A percentile compares a stretch with the other conserved stretches of the same genome.
phyloP scores from a whole-genome alignment of 768 basidiomycete species.

The Suillus spraguei region DNA sequence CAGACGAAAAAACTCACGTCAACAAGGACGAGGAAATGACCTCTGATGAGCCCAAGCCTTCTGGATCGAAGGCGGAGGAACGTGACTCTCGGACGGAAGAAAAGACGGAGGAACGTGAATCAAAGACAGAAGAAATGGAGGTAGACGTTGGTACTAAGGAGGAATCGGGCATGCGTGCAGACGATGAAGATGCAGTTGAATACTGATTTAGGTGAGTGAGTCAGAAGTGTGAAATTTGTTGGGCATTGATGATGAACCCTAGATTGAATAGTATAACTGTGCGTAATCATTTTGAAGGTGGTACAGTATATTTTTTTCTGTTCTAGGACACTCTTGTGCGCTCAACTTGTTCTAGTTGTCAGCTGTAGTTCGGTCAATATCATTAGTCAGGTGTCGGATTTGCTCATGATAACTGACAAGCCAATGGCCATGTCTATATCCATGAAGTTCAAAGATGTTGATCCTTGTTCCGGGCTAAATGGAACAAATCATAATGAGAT shows the following conservation, averaged over 20 bases:
- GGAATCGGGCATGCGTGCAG: conserved; percentile 52
- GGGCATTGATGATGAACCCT: not conserved
- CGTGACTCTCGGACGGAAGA: conserved; percentile 19
- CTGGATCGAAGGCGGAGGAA: conserved; percentile 13
- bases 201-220: conserved; percentile 44
- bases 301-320: conserved; percentile 8
- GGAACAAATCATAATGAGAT: not conserved
- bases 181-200: conserved; percentile 83
- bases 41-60: conserved; percentile 26
- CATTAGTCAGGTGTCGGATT: conserved; percentile 3
- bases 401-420: not conserved
- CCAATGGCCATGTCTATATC: not conserved
- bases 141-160: conserved; percentile 33
- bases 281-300: conserved; percentile 8
- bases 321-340: conserved; percentile 5
- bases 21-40: conserved; percentile 38
- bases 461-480: not conserved
- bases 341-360: conserved; percentile 11
- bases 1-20: conserved; percentile 20
- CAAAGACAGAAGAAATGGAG: conserved; percentile 34
- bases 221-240: not conserved
- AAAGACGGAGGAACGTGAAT: conserved; percentile 40
- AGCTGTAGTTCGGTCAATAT: conserved; percentile 9
- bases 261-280: conserved; percentile 7
- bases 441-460: not conserved